Evolutionary conservation across 2,329 filamentous ascomycete genomes (phyloP).

Genomic region (Davidsoniella australis): DNA sequence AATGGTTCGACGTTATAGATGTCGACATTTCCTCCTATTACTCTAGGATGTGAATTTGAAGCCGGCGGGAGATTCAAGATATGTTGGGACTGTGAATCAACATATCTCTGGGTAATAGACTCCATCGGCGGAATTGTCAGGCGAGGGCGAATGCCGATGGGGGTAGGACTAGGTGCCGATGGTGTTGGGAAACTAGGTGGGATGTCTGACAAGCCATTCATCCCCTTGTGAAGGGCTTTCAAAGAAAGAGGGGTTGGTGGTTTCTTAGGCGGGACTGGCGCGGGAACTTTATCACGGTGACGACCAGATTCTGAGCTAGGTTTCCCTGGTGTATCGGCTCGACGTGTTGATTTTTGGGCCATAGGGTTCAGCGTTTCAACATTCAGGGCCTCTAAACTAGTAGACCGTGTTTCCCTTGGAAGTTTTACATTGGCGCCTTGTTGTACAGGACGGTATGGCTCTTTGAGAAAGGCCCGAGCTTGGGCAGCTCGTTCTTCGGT

Average conservation of each 20-base stretch:
- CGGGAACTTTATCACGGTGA: no score
- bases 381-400: background rate
- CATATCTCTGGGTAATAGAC: constrained; percentile 10
- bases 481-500: background rate
- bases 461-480: background rate
- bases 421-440: background rate
- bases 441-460: background rate
- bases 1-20: background rate
- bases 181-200: constrained; percentile 6
- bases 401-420: no score
- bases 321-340: no score
- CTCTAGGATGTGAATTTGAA: background rate
- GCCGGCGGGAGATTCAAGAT: background rate
- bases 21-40: background rate
- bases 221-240: background rate
- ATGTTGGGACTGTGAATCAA: constrained; percentile 3
- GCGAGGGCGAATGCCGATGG: constrained; percentile 5
- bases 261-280: background rate
- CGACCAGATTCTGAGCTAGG: background rate
- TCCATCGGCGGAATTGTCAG: constrained; percentile 11
- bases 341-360: no score
- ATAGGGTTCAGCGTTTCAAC: background rate
- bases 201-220: background rate
- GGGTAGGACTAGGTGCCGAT: constrained; percentile 10
- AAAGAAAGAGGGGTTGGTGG: background rate